Percentiles rank a stretch among this genome's conserved stretches.
These are phyloP conservation scores for Veloporphyrellus conicus DNA, from an alignment of 1,284 basidiomycete species.

Conservation along the genomic window DNA sequence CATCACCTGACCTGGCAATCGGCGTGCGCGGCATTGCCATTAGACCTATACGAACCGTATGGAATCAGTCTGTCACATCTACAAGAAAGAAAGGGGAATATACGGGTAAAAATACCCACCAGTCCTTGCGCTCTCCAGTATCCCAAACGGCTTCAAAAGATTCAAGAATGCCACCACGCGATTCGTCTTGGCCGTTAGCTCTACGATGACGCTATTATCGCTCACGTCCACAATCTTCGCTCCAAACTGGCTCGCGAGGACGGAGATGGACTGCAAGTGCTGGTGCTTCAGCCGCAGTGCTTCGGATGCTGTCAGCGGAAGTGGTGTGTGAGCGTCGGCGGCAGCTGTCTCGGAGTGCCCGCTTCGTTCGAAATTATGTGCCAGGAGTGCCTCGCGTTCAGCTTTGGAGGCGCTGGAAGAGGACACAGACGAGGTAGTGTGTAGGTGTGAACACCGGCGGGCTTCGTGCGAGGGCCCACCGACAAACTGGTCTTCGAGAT, in stretches of 20 bases:
- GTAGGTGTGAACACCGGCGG: slow-evolving; percentile 33
- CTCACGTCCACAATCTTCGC: slow-evolving; percentile 94
- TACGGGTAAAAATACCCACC: slow-evolving; percentile 49
- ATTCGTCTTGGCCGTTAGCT: slow-evolving; percentile 88
- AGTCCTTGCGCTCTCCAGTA: slow-evolving; percentile 89
- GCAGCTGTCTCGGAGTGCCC: slow-evolving; percentile 36
- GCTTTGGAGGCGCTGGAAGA: slow-evolving; percentile 46
- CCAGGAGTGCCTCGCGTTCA: slow-evolving; percentile 66
- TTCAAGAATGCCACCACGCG: slow-evolving; percentile 92
- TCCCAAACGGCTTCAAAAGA: slow-evolving; percentile 90
- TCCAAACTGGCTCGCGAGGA: slow-evolving; percentile 85
- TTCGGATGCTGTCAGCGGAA: slow-evolving; percentile 69
- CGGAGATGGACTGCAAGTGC: slow-evolving; percentile 82
- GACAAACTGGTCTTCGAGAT: slow-evolving; percentile 83
- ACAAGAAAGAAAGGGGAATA: not conserved
- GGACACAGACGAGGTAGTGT: slow-evolving; percentile 5
- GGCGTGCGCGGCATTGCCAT: slow-evolving; percentile 98
- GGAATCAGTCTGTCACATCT: not conserved
- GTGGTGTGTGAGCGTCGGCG: slow-evolving; percentile 29
- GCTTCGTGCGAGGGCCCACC: slow-evolving; percentile 81
- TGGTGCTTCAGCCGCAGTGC: slow-evolving; percentile 87
- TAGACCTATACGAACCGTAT: slow-evolving; percentile 52
- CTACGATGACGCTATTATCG: slow-evolving; percentile 91
- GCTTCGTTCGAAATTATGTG: slow-evolving; percentile 69
- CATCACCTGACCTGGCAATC: slow-evolving; percentile 64